Evolutionary conservation across 495 filamentous ascomycete species (phyloP), one percentile per base, ranked within the genome.

Genomic region (Filosporella fistucella): DNA sequence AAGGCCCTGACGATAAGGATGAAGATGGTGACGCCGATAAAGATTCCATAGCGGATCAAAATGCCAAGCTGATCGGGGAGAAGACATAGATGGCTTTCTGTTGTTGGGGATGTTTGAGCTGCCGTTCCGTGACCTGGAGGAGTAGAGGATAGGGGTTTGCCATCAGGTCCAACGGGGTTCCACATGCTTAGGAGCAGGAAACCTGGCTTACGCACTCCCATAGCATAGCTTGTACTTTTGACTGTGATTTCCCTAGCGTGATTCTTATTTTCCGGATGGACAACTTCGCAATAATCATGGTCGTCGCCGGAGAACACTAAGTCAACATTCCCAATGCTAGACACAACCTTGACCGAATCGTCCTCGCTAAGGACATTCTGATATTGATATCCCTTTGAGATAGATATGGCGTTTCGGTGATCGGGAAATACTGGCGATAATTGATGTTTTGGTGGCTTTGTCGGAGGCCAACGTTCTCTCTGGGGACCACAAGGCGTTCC

Each of bases 221-320:
- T 97, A 5, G 89, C 88, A 89, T 89, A 95, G 52, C 81, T 89
- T 30, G 95, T 72, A 53, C 81, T 87, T 66, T 99, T 99, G 46
- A 97, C 89, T 0, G 94, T 97, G 53, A 96, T 91, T 57, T 99
- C 94, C 21, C 72, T 77, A 1, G 91, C 84, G 33, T 76, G 77
- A 5, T 71, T 71, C 47, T 77, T 74, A 14, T 75, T 66, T 9
- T 72, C 77, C 48, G 82, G 74, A 61, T 99, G 94, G 1, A 77
- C 66, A 20, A 97, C 65, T 45, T 96, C 90, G 66, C 94, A 99
- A 67, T 97, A 95, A 64, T 99, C 94, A 65, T 99, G 94, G 63
- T 99, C 94, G 57, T 99, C 94, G 1, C 94, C 94, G 1, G 89
- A 95, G 61, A 96, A 97, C 32, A 88, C 83, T 42, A 90, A 82